These are phyloP conservation scores for Aquilaria yunnanensis DNA, from an alignment of 345 rosid genomes.

Conservation along the genomic window DNA sequence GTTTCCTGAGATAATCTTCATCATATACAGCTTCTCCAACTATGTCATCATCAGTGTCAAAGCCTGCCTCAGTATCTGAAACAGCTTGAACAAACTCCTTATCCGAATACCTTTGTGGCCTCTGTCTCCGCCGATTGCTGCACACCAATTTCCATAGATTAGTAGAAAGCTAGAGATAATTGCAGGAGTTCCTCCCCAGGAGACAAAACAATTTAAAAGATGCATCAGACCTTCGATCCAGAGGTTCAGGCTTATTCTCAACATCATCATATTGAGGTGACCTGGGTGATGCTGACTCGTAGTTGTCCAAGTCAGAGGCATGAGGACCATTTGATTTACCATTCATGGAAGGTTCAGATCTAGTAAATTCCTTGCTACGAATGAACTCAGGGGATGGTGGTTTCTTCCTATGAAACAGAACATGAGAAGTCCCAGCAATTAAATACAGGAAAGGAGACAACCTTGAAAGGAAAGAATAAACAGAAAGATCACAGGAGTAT, in stretches of 20 bases:
- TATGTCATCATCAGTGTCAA: conserved; percentile 93
- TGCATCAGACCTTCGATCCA: conserved; percentile 68
- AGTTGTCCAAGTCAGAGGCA: conserved; percentile 35
- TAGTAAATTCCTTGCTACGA: conserved; percentile 58
- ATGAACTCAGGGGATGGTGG: conserved; percentile 78
- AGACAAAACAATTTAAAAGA: not conserved
- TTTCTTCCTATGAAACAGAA: conserved; percentile 50
- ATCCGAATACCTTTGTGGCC: conserved; percentile 84
- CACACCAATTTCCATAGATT: conserved; percentile 14
- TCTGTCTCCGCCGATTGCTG: conserved; percentile 77
- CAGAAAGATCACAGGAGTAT: not conserved
- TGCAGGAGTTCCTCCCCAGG: not conserved
- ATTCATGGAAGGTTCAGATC: conserved; percentile 64
- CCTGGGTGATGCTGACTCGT: conserved; percentile 34
- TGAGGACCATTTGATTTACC: conserved; percentile 58
- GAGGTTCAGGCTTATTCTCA: conserved; percentile 45
- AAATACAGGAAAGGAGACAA: not conserved
- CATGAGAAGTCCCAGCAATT: conserved; percentile 2
- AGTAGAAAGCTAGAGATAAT: conserved; percentile 8
- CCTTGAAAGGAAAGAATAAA: not conserved
- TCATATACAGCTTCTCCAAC: conserved; percentile 98
- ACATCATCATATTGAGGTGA: conserved; percentile 65
- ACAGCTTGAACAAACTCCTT: conserved; percentile 78
- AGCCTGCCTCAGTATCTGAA: conserved; percentile 83
- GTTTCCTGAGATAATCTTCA: conserved; percentile 89